Base-by-base conservation (phyloP, 2,329 filamentous ascomycete genomes). In the Alternaria dauci region DNA sequence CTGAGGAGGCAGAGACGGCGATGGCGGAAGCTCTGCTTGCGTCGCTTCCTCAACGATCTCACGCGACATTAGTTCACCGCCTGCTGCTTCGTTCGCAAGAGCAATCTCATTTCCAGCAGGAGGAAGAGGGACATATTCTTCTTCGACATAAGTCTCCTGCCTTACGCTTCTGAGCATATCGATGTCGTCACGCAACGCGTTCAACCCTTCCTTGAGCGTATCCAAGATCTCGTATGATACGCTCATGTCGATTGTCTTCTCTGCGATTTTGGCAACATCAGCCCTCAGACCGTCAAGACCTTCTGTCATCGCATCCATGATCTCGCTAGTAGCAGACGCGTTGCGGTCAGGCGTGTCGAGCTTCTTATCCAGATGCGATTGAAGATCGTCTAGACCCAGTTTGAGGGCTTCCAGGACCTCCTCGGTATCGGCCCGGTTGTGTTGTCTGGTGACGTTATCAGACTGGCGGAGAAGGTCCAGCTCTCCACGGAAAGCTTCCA, bases 181-280 rank as follows among this genome's bases (percentile, higher is more conserved):
- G 65, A 97, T 91, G 50, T 97, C 94, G 2, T 87, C 85, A 54
- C 89, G 89, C 16, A 98, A 85, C 39, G 85, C 86, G 43, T 91
- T 88, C 8, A 98, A 82, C 0, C 93, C 94, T n/a, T 89, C 86
- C 75, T 91, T 96, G 57, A 98, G 84, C 0, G 92, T 92, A 61
- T 97, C 92, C 1, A 97, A 84, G 53, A 97, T 94, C 78, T 97
- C 93, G 66, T 96, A 92, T 61, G 91, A 94, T 58, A 92, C 89
- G 0, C 91, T 94, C 78, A 94, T 85, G 70, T 96, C 93, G 0
- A 88, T 82, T 5, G 93, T 91, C 79, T 93, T 95, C 74, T 94
- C 89, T 23, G 88, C 84, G 16, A 95, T 85, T 72, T 89, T 89
- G 65, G 86, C 83, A 51, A 97, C 86, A 67, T 97, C 94, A 16